These are phyloP conservation scores for Silene noctiflora DNA, from an alignment of 179 eudicot species.

Conservation along the genomic window DNA sequence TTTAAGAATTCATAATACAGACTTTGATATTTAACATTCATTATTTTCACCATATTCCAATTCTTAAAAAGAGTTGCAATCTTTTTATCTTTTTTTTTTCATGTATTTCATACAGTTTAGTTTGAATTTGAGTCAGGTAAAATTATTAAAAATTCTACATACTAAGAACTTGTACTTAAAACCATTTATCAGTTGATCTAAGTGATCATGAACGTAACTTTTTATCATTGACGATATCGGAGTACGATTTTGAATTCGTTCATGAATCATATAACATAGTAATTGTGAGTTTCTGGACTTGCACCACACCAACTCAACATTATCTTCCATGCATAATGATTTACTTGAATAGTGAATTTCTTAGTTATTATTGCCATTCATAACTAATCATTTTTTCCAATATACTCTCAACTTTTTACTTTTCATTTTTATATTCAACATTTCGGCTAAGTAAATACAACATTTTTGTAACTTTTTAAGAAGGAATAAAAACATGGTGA, in stretches of 20 bases:
- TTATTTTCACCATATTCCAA: too few relatives aligned
- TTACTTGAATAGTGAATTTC: constrained; percentile 30
- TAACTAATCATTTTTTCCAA: constrained; percentile 38
- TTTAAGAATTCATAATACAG: too few relatives aligned
- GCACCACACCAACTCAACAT: constrained; percentile 54
- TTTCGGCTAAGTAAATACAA: constrained; percentile 12
- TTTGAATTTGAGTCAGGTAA: too few relatives aligned
- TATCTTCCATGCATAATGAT: constrained; percentile 39
- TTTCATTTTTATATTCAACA: neutral
- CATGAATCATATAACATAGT: constrained; percentile 13
- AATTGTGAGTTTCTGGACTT: constrained; percentile 23
- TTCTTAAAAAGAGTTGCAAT: too few relatives aligned
- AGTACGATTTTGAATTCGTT: neutral
- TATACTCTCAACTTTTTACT: constrained; percentile 15
- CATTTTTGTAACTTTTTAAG: constrained; percentile 1
- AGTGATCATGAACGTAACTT: too few relatives aligned
- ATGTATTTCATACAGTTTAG: too few relatives aligned
- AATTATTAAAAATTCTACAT: too few relatives aligned
- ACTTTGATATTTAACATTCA: too few relatives aligned
- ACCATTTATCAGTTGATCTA: too few relatives aligned
- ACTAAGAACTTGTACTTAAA: too few relatives aligned
- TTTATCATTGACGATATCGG: neutral
- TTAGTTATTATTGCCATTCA: constrained; percentile 40
- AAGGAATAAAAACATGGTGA: constrained; percentile 9
- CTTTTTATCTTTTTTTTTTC: too few relatives aligned